These are phyloP conservation scores for Clonostachys solani DNA, from an alignment of 2,329 filamentous ascomycete genomes.

Conservation along the genomic window DNA sequence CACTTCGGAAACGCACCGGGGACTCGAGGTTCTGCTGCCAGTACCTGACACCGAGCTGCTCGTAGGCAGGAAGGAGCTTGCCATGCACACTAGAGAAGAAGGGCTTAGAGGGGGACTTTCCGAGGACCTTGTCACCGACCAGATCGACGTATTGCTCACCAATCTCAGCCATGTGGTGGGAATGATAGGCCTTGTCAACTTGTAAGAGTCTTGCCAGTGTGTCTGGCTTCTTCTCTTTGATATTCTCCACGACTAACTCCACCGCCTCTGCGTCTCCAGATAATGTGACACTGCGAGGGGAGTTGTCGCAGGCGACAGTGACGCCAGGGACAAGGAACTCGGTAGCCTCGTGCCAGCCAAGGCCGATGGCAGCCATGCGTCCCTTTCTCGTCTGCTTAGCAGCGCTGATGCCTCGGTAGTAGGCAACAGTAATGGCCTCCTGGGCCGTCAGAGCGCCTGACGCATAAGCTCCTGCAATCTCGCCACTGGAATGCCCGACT, in stretches of 20 bases:
- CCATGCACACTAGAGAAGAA: constrained; percentile 1
- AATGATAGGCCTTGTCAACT: constrained; percentile 36
- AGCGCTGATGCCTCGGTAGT: constrained; percentile 26
- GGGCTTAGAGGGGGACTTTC: not conserved
- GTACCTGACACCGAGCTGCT: constrained; percentile 6
- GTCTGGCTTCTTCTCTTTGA: constrained; percentile 19
- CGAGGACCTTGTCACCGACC: constrained; percentile 9
- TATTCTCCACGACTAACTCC: constrained; percentile 13
- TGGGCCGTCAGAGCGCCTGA: constrained; percentile 23
- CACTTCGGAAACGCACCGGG: constrained; percentile 9
- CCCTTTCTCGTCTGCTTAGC: constrained; percentile 7
- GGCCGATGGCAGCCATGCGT: constrained; percentile 33
- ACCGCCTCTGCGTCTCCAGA: constrained; percentile 22
- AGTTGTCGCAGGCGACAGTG: constrained; percentile 31
- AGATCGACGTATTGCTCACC: constrained; percentile 12
- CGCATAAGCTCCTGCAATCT: constrained; percentile 39
- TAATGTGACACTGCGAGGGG: constrained; percentile 24
- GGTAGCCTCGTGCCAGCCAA: constrained; percentile 20
- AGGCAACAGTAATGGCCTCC: constrained; percentile 30
- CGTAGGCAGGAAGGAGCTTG: not conserved
- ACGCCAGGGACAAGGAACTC: constrained; percentile 16
- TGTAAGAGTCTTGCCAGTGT: constrained; percentile 23
- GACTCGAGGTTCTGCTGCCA: constrained; percentile 14
- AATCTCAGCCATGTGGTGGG: constrained; percentile 24
- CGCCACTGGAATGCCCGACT: constrained; percentile 37